Percentiles rank a stretch among this genome's conserved stretches.
phyloP scores from a whole-genome alignment of 352 stramenopile species.

The Thraustochytrium sp. region DNA sequence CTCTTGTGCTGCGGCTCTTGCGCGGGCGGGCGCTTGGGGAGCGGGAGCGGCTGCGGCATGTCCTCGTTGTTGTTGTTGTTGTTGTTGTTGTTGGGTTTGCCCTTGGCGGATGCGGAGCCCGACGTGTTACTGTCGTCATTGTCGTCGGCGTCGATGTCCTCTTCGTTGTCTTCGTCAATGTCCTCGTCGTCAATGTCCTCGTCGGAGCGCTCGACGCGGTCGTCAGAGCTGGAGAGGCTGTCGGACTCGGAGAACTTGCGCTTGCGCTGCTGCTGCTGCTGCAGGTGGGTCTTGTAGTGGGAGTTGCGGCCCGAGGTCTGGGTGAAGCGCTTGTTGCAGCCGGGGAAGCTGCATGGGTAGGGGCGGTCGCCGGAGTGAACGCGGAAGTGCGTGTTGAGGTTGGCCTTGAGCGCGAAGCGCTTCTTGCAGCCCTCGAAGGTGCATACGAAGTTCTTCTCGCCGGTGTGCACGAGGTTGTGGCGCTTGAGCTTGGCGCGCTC shows the following conservation, averaged over 20 bases:
- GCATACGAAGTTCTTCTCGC: slow-evolving; percentile 73
- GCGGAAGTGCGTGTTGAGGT: slow-evolving; percentile 62
- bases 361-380: slow-evolving; percentile 73
- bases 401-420: slow-evolving; percentile 74
- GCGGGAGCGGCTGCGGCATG: background rate
- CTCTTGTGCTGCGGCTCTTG: background rate
- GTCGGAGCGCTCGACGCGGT: background rate
- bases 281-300: slow-evolving; percentile 46
- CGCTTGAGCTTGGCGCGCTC: slow-evolving; percentile 48
- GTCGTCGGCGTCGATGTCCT: background rate
- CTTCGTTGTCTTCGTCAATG: background rate
- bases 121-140: background rate
- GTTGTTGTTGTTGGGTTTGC: background rate
- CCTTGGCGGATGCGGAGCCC: background rate
- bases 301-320: slow-evolving; percentile 43
- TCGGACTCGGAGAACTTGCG: slow-evolving; percentile 4
- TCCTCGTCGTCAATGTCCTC: background rate
- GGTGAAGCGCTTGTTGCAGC: slow-evolving; percentile 71
- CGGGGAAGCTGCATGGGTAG: slow-evolving; percentile 72
- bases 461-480: slow-evolving; percentile 63
- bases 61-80: background rate
- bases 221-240: background rate
- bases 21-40: background rate
- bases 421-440: slow-evolving; percentile 73
- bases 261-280: slow-evolving; percentile 43